These are phyloP conservation scores for Cercis canadensis DNA, from an alignment of 306 rosid genomes.

Conservation along the genomic window DNA sequence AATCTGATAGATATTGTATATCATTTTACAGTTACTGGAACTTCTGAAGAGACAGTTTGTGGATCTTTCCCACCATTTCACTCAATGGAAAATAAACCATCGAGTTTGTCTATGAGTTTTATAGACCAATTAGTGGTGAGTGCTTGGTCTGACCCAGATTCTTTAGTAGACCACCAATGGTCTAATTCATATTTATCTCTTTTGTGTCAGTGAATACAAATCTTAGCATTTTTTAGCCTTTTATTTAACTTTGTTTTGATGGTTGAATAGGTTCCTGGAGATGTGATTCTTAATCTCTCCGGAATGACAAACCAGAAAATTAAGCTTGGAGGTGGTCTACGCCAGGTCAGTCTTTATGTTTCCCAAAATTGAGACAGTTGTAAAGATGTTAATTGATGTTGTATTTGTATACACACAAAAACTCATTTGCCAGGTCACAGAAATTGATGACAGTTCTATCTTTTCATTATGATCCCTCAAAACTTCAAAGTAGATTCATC, in stretches of 20 bases:
- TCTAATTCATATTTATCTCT: no score
- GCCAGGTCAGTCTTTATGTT: slow-evolving; percentile 58
- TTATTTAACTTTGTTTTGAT: background rate
- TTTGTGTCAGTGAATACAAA: no score
- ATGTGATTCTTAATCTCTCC: slow-evolving; percentile 82
- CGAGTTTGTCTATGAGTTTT: slow-evolving; percentile 45
- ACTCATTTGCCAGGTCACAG: no score
- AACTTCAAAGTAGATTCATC: no score
- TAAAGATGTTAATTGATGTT: no score
- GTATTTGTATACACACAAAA: no score
- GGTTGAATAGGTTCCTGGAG: slow-evolving; percentile 78
- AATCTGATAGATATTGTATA: slow-evolving; percentile 2
- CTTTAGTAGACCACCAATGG: no score
- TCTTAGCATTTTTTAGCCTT: background rate
- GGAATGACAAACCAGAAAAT: slow-evolving; percentile 79
- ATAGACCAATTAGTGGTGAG: slow-evolving; percentile 66
- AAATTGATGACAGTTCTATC: no score
- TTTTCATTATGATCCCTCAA: no score
- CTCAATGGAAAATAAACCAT: slow-evolving; percentile 54
- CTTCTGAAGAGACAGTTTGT: slow-evolving; percentile 17
- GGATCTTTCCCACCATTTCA: no score
- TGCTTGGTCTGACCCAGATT: background rate
- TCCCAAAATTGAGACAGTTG: background rate
- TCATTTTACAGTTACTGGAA: slow-evolving; percentile 16
- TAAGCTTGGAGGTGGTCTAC: slow-evolving; percentile 91